These are phyloP conservation scores for Aspergillus sclerotioniger DNA, from an alignment of 495 filamentous ascomycete species.

Conservation along the genomic window DNA sequence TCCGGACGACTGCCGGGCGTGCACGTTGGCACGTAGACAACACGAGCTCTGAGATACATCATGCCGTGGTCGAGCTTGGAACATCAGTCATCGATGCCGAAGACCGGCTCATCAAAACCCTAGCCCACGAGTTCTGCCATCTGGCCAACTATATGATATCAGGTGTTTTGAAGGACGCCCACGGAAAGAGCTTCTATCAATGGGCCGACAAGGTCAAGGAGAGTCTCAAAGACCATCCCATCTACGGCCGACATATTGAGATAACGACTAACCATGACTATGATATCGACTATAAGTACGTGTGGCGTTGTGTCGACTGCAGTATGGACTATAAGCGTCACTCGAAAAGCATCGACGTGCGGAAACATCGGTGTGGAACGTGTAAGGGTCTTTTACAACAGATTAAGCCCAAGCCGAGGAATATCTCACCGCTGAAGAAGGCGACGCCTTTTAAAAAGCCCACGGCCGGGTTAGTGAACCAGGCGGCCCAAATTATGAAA, in stretches of 20 bases:
- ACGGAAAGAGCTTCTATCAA: constrained; percentile 78
- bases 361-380: constrained; percentile 61
- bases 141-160: constrained; percentile 82
- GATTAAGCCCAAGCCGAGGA: constrained; percentile 72
- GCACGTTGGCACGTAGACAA: constrained; percentile 64
- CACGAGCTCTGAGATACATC: constrained; percentile 44
- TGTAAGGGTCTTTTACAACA: constrained; percentile 71
- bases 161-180: constrained; percentile 64
- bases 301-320: constrained; percentile 79
- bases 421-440: constrained; percentile 55
- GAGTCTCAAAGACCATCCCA: constrained; percentile 40
- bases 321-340: constrained; percentile 70
- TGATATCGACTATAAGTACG: constrained; percentile 83
- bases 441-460: constrained; percentile 7
- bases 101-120: constrained; percentile 74
- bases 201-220: constrained; percentile 56
- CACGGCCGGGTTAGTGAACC: not conserved
- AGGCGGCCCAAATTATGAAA: constrained; percentile 9
- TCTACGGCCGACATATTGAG: constrained; percentile 54
- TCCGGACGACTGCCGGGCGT: constrained; percentile 83
- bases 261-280: constrained; percentile 89
- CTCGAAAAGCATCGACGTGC: constrained; percentile 73
- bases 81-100: constrained; percentile 79
- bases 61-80: constrained; percentile 82
- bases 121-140: constrained; percentile 96